These are phyloP conservation scores for Phyllosticta capitalensis DNA, from an alignment of 2,329 filamentous ascomycete species.

Conservation along the genomic window DNA sequence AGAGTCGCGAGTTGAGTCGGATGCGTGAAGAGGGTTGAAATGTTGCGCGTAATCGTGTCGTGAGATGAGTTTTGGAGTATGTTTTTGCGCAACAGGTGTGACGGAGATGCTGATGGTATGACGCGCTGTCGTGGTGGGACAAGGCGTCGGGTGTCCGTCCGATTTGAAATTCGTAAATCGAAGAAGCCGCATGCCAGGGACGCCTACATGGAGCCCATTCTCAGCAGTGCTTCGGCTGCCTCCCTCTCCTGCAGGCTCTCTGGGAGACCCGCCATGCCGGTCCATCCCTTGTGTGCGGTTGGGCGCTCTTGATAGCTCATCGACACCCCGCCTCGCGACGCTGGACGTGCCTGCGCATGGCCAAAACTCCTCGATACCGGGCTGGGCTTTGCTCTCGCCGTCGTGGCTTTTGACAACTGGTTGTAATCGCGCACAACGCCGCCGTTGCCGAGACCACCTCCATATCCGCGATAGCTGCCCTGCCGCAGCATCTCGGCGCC, in stretches of 20 bases:
- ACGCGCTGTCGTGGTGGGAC: neutral
- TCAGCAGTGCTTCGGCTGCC: slow-evolving; percentile 70
- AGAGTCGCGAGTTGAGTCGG: too few species aligned
- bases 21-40: too few species aligned
- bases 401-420: neutral
- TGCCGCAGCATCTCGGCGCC: slow-evolving; percentile 76
- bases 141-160: neutral
- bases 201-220: slow-evolving; percentile 58
- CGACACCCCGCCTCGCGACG: neutral
- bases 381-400: neutral
- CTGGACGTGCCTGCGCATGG: neutral
- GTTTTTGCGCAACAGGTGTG: too few species aligned
- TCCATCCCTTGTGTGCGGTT: neutral
- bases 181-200: too few species aligned
- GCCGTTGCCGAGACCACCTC: slow-evolving; percentile 9
- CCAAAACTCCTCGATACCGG: neutral
- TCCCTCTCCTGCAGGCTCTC: slow-evolving; percentile 65
- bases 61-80: too few species aligned
- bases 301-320: slow-evolving; percentile 4
- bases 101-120: neutral
- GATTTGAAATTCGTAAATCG: too few species aligned
- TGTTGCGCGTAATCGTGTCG: neutral
- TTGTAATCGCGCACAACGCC: slow-evolving; percentile 9
- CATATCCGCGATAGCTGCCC: slow-evolving; percentile 34
- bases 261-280: slow-evolving; percentile 14